Evolutionary conservation across 2,329 filamentous ascomycete genomes (phyloP), one percentile per base, ranked within the genome.

Genomic region (Fusarium papillatum): DNA sequence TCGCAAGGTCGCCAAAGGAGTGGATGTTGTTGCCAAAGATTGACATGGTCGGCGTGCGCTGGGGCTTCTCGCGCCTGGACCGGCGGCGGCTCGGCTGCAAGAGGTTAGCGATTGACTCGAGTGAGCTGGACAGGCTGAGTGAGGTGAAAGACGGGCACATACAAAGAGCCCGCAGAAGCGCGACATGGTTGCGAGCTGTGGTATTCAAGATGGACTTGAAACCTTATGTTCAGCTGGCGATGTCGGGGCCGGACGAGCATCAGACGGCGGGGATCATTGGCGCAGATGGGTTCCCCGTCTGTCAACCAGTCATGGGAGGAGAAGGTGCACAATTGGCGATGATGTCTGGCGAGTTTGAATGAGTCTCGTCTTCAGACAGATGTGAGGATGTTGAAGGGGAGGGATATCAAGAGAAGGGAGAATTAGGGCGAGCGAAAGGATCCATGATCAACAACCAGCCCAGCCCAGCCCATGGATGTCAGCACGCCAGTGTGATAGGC

Each of bases 11-110:
- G 29, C 69, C 60, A 26, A 79, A 77, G 29, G 82, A 79, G 29
- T 80, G 71, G 57, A 77, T 69, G 57, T 85, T 84, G 68, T 82
- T 82, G 61, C 81, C 84, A 64, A 85, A 85, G 68, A 86, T 82
- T 66, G 84, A 85, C 76, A 86, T 81, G 41, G 84, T 86, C 26
- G 80, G 82, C 53, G 78, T 71, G 31, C 84, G 84, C 53, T 77
- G 75, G 55, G 79, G 83, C 46, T 77, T 75, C 31, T 79, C 73
- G 46, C 60, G 64, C 46, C 65, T 72, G 63, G 55, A 63, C 36
- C 64, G 68, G 22, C 59, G 66, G 39, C 59, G 66, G 41, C 70
- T 74, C 63, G 74, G 71, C 75, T 74, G 61, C 53, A 22, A 14
- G 36, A 66, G 26, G 62, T 78, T 26, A 79, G 76, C 59, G 26